A percentile compares a stretch with the other conserved stretches of the same genome.
Conservation (phyloP, 2,329 filamentous ascomycete genomes). For the Clarireedia homoeocarpa region DNA sequence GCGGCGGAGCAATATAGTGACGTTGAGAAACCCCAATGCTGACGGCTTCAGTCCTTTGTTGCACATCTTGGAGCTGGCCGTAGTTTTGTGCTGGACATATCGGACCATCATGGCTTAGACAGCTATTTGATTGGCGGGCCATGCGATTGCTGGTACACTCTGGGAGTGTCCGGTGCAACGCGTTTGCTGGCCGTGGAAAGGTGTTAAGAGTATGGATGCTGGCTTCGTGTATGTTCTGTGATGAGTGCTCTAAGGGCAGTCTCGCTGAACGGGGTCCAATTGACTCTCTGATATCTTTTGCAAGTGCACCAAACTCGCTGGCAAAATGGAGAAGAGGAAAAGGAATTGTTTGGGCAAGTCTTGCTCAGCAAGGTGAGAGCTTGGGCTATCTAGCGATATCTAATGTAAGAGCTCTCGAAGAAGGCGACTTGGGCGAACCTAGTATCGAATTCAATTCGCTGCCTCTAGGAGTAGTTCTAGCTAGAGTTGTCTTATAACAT, state of each 20-base stretch:
- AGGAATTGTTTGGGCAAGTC: too few species aligned
- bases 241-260: background rate
- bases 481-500: too few species aligned
- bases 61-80: constrained; percentile 7
- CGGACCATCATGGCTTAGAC: background rate
- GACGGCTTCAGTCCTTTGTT: background rate
- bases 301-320: too few species aligned
- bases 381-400: too few species aligned
- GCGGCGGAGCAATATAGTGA: background rate
- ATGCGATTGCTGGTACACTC: background rate
- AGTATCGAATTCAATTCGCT: too few species aligned
- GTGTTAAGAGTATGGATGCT: background rate
- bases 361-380: too few species aligned
- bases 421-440: too few species aligned
- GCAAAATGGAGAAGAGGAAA: too few species aligned
- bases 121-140: background rate
- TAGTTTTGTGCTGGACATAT: background rate
- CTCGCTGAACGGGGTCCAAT: background rate
- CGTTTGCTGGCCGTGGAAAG: constrained; percentile 1
- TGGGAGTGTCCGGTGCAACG: background rate
- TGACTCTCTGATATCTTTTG: too few species aligned
- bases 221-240: background rate
- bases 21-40: background rate
- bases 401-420: too few species aligned
- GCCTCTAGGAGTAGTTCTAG: too few species aligned